Evolutionary conservation across 768 basidiomycete species (phyloP).

Genomic region (Podaxis sp.): DNA sequence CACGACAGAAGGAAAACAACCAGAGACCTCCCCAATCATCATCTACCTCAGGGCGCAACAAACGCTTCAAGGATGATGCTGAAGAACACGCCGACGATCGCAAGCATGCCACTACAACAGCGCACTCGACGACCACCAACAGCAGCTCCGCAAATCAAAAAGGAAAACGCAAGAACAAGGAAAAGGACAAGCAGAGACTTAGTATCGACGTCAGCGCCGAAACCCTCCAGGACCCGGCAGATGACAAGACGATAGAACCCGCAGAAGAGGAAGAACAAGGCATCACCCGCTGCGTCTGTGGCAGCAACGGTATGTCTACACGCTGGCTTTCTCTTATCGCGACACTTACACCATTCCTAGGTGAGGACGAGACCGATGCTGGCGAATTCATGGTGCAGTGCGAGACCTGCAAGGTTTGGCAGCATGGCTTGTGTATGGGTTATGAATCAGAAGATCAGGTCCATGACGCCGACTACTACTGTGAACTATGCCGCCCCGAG

Average conservation of each 20-base stretch:
- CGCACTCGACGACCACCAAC: conserved; percentile 31
- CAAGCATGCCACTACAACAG: conserved; percentile 39
- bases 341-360: conserved; percentile 29
- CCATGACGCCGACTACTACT: conserved; percentile 83
- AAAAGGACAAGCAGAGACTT: conserved; percentile 39
- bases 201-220: conserved; percentile 24
- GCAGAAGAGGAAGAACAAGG: conserved; percentile 61
- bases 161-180: conserved; percentile 55
- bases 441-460: conserved; percentile 75
- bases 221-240: conserved; percentile 24
- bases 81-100: conserved; percentile 61
- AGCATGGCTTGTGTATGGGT: conserved; percentile 96
- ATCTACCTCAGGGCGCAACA: conserved; percentile 41
- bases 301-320: conserved; percentile 60
- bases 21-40: conserved; percentile 41
- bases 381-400: conserved; percentile 98
- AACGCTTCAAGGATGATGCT: conserved; percentile 70
- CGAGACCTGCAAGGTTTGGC: conserved; percentile 97
- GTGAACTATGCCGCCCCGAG: conserved; percentile 90
- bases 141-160: conserved; percentile 25
- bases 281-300: conserved; percentile 84
- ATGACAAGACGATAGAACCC: conserved; percentile 38
- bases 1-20: conserved; percentile 43
- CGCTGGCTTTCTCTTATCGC: conserved; percentile 12
- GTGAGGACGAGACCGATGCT: conserved; percentile 76